phyloP scores from a whole-genome alignment of 1,284 basidiomycete species.

The Ceratobasidium sp. region DNA sequence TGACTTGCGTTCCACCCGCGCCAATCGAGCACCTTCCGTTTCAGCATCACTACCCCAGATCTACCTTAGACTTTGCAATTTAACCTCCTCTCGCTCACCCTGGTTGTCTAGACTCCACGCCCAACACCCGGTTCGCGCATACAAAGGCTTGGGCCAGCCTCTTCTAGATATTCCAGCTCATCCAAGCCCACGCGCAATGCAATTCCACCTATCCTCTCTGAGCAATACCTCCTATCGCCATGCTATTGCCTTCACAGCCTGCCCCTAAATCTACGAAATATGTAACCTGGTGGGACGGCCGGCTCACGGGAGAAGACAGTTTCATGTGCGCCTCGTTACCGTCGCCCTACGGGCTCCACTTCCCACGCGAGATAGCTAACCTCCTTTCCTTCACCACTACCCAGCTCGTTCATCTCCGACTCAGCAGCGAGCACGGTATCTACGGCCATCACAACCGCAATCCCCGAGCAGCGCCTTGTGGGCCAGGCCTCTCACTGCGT shows the following conservation, averaged over 20 bases:
- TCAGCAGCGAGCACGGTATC: neutral
- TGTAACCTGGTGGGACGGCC: slow-evolving; percentile 14
- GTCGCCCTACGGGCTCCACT: slow-evolving; percentile 27
- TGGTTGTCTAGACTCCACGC: neutral
- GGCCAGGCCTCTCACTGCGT: slow-evolving; percentile 12
- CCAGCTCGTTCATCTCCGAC: slow-evolving; percentile 19
- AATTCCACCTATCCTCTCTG: neutral
- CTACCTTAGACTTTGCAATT: neutral
- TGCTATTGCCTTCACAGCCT: neutral
- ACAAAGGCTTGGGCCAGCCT: slow-evolving; percentile 10
- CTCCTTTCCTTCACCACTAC: neutral
- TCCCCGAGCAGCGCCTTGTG: slow-evolving; percentile 23
- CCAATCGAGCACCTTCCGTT: neutral
- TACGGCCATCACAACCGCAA: neutral
- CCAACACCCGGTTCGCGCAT: neutral
- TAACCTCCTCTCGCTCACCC: neutral
- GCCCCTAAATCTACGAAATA: neutral
- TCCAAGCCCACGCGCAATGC: slow-evolving; percentile 15
- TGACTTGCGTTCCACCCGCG: neutral
- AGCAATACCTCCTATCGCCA: neutral
- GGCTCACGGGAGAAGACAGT: slow-evolving; percentile 33
- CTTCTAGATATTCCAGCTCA: neutral
- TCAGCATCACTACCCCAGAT: neutral
- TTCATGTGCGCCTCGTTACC: slow-evolving; percentile 25
- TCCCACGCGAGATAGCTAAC: slow-evolving; percentile 14